Conservation (phyloP, 2,329 filamentous ascomycete species). For the Diaporthe destruens region DNA sequence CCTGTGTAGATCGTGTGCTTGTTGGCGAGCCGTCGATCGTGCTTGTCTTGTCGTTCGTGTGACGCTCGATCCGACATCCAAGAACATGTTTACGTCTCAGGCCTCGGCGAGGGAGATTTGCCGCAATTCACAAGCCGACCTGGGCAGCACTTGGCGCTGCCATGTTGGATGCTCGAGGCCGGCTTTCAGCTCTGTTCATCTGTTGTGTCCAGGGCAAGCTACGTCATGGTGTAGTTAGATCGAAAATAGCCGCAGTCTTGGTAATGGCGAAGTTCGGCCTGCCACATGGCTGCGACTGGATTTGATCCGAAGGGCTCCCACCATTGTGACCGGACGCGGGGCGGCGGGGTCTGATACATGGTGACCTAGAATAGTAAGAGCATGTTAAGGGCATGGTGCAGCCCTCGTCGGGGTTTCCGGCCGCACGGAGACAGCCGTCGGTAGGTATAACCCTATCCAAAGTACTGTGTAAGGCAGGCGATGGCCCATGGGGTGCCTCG, state of each 20-base stretch:
- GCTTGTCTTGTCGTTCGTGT: conserved; percentile 22
- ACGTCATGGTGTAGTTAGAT: not conserved
- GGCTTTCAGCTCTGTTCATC: not conserved
- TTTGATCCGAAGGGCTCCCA: conserved; percentile 6
- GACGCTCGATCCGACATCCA: conserved; percentile 4
- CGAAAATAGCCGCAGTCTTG: not conserved
- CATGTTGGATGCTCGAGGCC: not conserved
- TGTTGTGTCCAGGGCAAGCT: not conserved
- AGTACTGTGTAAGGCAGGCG: not conserved
- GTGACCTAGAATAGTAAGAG: conserved; percentile 8
- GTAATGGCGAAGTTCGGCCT: not conserved
- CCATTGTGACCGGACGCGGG: conserved; percentile 7
- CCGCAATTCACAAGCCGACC: not conserved
- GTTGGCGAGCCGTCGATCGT: conserved; percentile 22
- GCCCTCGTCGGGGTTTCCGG: conserved; percentile 12
- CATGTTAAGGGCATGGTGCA: conserved; percentile 27
- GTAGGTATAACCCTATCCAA: conserved; percentile 8
- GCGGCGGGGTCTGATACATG: conserved; percentile 21
- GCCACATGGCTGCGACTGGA: not conserved
- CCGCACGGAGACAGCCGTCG: conserved; percentile 19
- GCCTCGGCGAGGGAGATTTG: not conserved
- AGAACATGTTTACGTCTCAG: conserved; percentile 11
- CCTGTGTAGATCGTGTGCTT: conserved; percentile 27
- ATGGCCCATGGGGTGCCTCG: not conserved
- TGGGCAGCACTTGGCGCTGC: not conserved